Base-by-base conservation (phyloP, 2,329 filamentous ascomycete genomes). In the Ceratocystis huliohia region DNA sequence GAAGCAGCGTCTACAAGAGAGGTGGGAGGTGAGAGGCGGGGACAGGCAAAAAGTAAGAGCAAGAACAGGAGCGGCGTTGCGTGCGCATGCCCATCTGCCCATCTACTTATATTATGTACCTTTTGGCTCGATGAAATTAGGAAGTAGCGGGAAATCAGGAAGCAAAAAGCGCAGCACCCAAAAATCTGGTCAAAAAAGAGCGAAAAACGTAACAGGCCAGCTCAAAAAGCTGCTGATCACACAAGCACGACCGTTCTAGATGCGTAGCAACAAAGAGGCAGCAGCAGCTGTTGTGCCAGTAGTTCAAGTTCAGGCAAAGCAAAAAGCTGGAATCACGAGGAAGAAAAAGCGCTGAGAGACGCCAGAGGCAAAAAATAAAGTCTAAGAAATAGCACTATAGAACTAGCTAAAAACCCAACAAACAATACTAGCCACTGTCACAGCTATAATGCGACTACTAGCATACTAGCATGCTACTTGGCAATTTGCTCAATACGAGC, bases 141-240 rank as follows among this genome's bases (percentile, higher is more conserved):
- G 56, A 59, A 59, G 30, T 8, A 33, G 33, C 25, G 30, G 25
- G 33, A 59, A 33, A 22, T 20, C 4, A 59, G 30, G n/a, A 59
- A 59, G n/a, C 56, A 57, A 59, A 30, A 59, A 59, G n/a, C 56
- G 56, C 56, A 59, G 33, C 17, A 59, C 7, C 28, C 48, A 53
- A 53, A 59, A 33, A 3, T 41, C 2, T 41, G 3, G 37, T 4
- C 37, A 59, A 20, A n/a, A 59, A n/a, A 37, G 28, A 30, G 17
- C 15, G 56, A 59, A 59, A 59, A 33, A 59, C 15, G 20, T 28
- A 20, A 48, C 41, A 50, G 48, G 48, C 48, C 48, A 53, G 25
- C 48, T 20, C 15, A 41, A 63, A 41, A 63, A 28, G n/a, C 61
- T 15, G 37, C 37, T 44, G 44, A 46, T 63, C 61, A 63, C 45